phyloP scores from a whole-genome alignment of 2,329 filamentous ascomycete species.

The Sarocladiaceae sp. region DNA sequence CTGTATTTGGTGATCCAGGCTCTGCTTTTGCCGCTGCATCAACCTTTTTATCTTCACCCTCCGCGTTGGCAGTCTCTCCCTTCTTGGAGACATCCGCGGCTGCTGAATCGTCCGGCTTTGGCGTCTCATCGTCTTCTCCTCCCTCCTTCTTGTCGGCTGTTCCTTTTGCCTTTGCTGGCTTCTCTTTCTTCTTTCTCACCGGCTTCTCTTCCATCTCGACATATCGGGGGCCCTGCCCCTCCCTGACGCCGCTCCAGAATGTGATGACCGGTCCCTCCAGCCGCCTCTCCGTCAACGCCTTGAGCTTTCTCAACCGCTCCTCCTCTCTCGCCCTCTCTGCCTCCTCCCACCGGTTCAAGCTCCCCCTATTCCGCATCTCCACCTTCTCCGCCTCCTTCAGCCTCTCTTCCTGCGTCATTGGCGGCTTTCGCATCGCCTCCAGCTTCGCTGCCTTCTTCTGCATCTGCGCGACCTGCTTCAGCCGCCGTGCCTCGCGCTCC shows the following conservation, averaged over 20 bases:
- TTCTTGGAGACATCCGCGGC: no score
- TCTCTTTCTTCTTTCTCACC: conserved; percentile 50
- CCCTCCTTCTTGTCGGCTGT: conserved; percentile 12
- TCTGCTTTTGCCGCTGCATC: neutral
- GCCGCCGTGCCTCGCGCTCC: conserved; percentile 62
- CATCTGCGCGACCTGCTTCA: conserved; percentile 64
- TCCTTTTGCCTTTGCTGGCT: conserved; percentile 21
- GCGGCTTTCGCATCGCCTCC: conserved; percentile 68
- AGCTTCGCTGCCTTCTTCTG: conserved; percentile 63
- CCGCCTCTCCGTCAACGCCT: conserved; percentile 79
- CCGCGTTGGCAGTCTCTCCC: neutral
- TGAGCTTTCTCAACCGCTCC: conserved; percentile 73
- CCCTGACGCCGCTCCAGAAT: conserved; percentile 87
- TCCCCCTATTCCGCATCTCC: conserved; percentile 83
- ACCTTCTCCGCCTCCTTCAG: conserved; percentile 75
- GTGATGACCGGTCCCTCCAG: conserved; percentile 85
- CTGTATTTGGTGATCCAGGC: conserved; percentile 6
- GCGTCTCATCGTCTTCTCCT: conserved; percentile 12
- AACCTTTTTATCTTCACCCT: conserved; percentile 3
- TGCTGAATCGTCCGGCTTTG: conserved; percentile 10
- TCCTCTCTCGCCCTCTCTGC: conserved; percentile 85
- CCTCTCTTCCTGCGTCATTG: conserved; percentile 81
- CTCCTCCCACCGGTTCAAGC: conserved; percentile 87
- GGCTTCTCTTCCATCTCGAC: conserved; percentile 54
- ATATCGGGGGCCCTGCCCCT: conserved; percentile 51